phyloP scores from a whole-genome alignment of 2,329 filamentous ascomycete species.

The Aspergillus alliaceus region DNA sequence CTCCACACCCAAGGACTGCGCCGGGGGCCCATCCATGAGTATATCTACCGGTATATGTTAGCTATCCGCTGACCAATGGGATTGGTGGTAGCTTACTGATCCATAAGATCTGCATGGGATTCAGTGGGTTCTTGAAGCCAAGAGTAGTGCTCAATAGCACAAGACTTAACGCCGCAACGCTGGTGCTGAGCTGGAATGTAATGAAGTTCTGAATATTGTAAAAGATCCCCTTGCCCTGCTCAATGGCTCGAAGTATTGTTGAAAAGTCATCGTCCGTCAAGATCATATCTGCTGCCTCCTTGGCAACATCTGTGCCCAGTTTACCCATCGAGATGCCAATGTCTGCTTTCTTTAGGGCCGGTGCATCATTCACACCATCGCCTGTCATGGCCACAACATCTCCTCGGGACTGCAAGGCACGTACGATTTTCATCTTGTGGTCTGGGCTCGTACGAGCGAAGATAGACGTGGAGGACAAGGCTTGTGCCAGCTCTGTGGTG shows the following conservation, averaged over 20 bases:
- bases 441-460: conserved; percentile 96
- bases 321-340: conserved; percentile 97
- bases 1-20: conserved; percentile 94
- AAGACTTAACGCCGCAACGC: conserved; percentile 85
- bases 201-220: conserved; percentile 99
- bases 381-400: conserved; percentile 99
- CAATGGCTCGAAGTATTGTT: conserved; percentile 88
- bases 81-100: conserved; percentile 70
- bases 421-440: conserved; percentile 96
- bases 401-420: conserved; percentile 83
- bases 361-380: conserved; percentile 96
- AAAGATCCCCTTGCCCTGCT: conserved; percentile 98
- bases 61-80: conserved; percentile 11
- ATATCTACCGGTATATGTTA: conserved; percentile 66
- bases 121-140: conserved; percentile 91
- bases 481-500: conserved; percentile 77
- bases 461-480: conserved; percentile 85
- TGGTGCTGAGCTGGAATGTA: conserved; percentile 96
- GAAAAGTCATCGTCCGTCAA: conserved; percentile 87
- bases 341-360: conserved; percentile 93
- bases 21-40: conserved; percentile 97
- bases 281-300: conserved; percentile 88
- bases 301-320: conserved; percentile 93
- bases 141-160: conserved; percentile 90
- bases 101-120: conserved; percentile 99